Evolutionary conservation across 2,329 filamentous ascomycete species (phyloP), one percentile per base, ranked within the genome.

Genomic region (Cercospora sojina): DNA sequence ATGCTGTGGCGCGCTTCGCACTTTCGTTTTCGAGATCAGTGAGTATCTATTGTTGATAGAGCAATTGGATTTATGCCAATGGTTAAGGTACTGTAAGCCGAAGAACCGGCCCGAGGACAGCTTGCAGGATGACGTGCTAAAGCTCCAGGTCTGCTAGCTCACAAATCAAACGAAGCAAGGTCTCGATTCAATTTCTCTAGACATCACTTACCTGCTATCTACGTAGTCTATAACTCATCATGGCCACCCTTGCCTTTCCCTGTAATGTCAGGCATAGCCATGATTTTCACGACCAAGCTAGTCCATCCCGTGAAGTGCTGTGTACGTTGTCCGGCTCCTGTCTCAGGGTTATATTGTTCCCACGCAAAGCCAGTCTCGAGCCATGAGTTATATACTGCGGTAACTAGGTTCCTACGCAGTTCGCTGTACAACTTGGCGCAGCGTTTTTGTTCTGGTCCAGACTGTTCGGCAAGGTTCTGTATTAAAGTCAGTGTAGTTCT

Each of bases 231-330:
- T 75, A 86, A 72, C 76, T 86, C 84, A 73, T 85, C 83, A 70
- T 83, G 82, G 12, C 74, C 75, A 59, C 59, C 69, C 35, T 62
- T 67, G 59, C 38, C 64, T 56, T 69, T 67, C 6, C 56, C 69
- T 43, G 72, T 72, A 49, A 92, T 75, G 72, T 96, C 90, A 6
- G 92, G 91, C 92, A 99, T 94, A 56, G 88, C 88, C 93, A 98
- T 97, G 72, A 99, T 92, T 83, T 97, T 97, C 55, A 98, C 93
- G 57, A 98, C 91, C 79, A 98, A 83, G 78, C 92, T 97, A n/a
- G 95, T 99, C 95, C 95, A 99, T 59, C 95, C 95, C 0, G 95
- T 97, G 78, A 99, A 99, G 79, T 98, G 94, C 83, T 97, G 93
- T 5, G 93, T 98, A 49, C 95, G 86, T 83, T 98, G 94, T n/a